Percentiles rank a stretch among this genome's conserved stretches.
These are phyloP conservation scores for Chondrus crispus DNA, from an alignment of 23 red algal species.

Conservation along the genomic window DNA sequence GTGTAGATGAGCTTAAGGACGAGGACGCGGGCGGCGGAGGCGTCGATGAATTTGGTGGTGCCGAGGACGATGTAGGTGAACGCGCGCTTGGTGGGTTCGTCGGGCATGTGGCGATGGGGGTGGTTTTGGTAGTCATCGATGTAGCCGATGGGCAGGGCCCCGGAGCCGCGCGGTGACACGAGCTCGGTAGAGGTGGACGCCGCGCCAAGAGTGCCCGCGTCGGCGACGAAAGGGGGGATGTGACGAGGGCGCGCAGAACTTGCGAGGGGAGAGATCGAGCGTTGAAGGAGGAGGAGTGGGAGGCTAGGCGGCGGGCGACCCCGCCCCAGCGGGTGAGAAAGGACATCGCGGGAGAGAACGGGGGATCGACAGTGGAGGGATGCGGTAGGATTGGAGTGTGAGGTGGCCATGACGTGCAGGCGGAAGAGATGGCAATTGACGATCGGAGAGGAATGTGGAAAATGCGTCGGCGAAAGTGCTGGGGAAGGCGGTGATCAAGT, in stretches of 20 bases:
- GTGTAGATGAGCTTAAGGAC: constrained; percentile 96
- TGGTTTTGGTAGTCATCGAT: constrained; percentile 90
- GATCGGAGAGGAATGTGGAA: no score
- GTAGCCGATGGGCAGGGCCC: constrained; percentile 84
- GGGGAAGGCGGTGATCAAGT: no score
- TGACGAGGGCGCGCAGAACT: constrained; percentile 39
- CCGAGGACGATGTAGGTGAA: constrained; percentile 95
- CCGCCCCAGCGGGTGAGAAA: constrained; percentile 36
- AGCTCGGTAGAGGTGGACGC: constrained; percentile 26
- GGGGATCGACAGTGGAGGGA: no score
- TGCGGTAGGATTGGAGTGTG: no score
- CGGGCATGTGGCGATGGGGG: constrained; percentile 72
- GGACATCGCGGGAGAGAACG: constrained; percentile 29
- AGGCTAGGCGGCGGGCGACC: constrained; percentile 38
- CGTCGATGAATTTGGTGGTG: constrained; percentile 89
- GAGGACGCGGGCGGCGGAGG: constrained; percentile 77
- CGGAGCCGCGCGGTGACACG: constrained; percentile 30
- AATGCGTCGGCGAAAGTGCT: no score
- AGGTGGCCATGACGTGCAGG: no score
- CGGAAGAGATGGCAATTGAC: no score
- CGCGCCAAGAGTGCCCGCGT: constrained; percentile 56
- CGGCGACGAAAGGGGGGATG: constrained; percentile 43
- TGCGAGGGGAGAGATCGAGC: background rate
- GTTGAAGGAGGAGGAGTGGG: background rate
- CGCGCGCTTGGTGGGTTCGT: constrained; percentile 93